Evolutionary conservation across 306 rosid species (phyloP), one percentile per base, ranked within the genome.

Genomic region (Quercus agrifolia): DNA sequence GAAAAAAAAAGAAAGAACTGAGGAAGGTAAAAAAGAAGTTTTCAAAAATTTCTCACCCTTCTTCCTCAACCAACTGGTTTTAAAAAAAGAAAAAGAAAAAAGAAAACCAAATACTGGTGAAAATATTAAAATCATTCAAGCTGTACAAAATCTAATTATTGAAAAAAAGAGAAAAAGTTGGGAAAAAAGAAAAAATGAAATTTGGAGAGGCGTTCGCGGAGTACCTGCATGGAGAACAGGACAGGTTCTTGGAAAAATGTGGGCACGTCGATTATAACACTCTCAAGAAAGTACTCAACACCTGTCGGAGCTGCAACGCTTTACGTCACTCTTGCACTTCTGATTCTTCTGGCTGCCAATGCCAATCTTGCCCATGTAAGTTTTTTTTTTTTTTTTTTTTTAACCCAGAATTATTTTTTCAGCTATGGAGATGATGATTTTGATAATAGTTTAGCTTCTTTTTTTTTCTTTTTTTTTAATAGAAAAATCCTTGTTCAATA

Each of bases 251-350:
- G 81, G 94, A 87, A 17, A 87, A 92, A 68, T 88, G 93, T 79
- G 90, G 88, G 0, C 89, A 92, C 73, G 88, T 94, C 10, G 97
- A 92, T 80, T 94, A 92, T 31, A 84, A 87, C 77, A 82, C 89
- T 75, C 82, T 94, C 38, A 94, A 94, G 85, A 89, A 89, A n/a
- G 98, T 94, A 21, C 86, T 94, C 10, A 92, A 89, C 88, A 89
- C 81, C 68, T 94, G 98, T 74, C 85, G 75, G 79, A 73, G 55
- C 61, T 89, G 89, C n/a, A 86, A 83, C 61, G 10, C 49, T n/a
- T 63, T 68, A 78, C 59, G 83, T 23, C 74, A 30, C 20, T 78
- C 84, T 70, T 66, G 71, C 49, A 64, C 75, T 23, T 63, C 78
- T 61, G 86, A 86, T 44, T 94, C 77, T 27, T 63, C 79, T 61